Conservation (phyloP, 2,329 filamentous ascomycete genomes). For the Cytospora chrysosperma region DNA sequence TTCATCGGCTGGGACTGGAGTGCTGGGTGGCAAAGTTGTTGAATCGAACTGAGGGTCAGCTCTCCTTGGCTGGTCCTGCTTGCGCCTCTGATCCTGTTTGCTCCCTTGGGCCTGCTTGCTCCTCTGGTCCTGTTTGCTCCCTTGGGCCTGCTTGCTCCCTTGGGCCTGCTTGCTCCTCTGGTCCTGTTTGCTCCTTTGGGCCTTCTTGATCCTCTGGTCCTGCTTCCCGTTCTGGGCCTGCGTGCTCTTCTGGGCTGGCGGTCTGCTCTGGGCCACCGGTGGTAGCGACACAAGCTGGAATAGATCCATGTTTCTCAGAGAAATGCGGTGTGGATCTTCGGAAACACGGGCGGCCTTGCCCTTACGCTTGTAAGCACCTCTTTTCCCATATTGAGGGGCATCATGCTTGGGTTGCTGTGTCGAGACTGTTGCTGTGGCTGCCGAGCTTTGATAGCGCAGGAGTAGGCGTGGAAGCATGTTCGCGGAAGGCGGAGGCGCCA, state of each 20-base stretch:
- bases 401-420: background rate
- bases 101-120: background rate
- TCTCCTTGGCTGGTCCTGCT: background rate
- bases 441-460: background rate
- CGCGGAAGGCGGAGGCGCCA: background rate
- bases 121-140: no score
- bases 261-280: background rate
- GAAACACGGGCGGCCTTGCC: background rate
- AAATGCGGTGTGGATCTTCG: no score
- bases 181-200: no score
- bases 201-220: background rate
- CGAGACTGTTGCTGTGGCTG: background rate
- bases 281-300: background rate
- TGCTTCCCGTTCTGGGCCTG: background rate
- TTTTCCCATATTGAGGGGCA: background rate
- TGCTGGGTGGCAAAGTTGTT: background rate
- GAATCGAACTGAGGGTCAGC: background rate
- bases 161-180: background rate
- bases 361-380: background rate
- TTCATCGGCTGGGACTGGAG: background rate
- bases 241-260: background rate
- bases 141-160: background rate
- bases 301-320: background rate
- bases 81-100: no score
- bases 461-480: background rate